Conservation (phyloP, 2,329 filamentous ascomycete genomes). For the Mycosphaerella arachidis region DNA sequence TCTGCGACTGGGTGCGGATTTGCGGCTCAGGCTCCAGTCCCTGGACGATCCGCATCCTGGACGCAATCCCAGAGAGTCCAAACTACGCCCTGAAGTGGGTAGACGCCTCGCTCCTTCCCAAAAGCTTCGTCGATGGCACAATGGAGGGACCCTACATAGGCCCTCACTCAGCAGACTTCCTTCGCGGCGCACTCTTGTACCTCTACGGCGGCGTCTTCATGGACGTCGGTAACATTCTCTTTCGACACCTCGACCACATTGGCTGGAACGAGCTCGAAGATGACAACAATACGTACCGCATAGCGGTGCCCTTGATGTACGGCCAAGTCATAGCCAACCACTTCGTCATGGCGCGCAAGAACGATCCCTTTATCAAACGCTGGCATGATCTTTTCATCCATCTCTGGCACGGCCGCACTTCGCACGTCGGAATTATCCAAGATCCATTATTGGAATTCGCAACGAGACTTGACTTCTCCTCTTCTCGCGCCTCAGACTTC, state of each 20-base stretch:
- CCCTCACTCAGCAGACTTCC: slow-evolving; percentile 46
- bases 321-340: slow-evolving; percentile 37
- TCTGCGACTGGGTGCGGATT: slow-evolving; percentile 40
- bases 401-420: slow-evolving; percentile 9
- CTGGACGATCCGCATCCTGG: slow-evolving; percentile 43
- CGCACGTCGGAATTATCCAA: slow-evolving; percentile 13
- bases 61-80: slow-evolving; percentile 35
- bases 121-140: slow-evolving; percentile 39
- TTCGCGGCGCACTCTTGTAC: slow-evolving; percentile 42
- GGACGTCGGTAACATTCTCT: slow-evolving; percentile 40
- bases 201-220: slow-evolving; percentile 40
- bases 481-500: slow-evolving; percentile 9
- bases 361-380: slow-evolving; percentile 35
- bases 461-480: slow-evolving; percentile 7
- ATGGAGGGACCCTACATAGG: slow-evolving; percentile 45
- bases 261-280: slow-evolving; percentile 40
- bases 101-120: slow-evolving; percentile 31
- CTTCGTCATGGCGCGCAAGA: slow-evolving; percentile 42
- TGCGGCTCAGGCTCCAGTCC: slow-evolving; percentile 26
- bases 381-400: slow-evolving; percentile 16
- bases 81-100: slow-evolving; percentile 41
- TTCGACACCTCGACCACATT: slow-evolving; percentile 36
- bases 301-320: slow-evolving; percentile 29
- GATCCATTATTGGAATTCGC: slow-evolving; percentile 14
- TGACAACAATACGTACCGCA: slow-evolving; percentile 33